Evolutionary conservation across 2,329 filamentous ascomycete genomes (phyloP).

Genomic region (Trichoderma lentiforme): DNA sequence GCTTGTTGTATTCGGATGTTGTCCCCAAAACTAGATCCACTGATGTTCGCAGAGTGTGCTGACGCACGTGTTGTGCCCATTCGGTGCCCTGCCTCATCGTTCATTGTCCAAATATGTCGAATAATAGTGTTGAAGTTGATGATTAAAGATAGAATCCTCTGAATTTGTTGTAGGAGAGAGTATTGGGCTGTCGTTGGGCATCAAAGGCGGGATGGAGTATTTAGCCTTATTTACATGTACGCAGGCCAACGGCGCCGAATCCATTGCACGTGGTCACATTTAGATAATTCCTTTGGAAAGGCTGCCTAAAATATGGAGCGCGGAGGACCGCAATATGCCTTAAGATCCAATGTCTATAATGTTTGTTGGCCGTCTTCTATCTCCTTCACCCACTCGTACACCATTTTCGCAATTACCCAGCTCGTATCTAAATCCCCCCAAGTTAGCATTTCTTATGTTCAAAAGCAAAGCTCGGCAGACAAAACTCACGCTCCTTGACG

Average conservation of each 20-base stretch:
- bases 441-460: neutral
- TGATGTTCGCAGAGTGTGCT: neutral
- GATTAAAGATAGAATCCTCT: neutral
- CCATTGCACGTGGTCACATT: neutral
- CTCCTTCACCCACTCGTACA: slow-evolving; percentile 30
- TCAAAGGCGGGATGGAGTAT: neutral
- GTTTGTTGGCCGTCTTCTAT: slow-evolving; percentile 22
- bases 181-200: neutral
- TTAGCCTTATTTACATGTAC: neutral
- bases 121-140: neutral
- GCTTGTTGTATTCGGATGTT: neutral
- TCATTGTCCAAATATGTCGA: neutral
- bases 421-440: slow-evolving; percentile 24
- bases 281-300: neutral
- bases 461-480: neutral
- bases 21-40: neutral
- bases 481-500: slow-evolving; percentile 35
- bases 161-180: neutral
- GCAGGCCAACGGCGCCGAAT: neutral
- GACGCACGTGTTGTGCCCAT: neutral
- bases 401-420: slow-evolving; percentile 30
- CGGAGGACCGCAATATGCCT: neutral
- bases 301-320: neutral
- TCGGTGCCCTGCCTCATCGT: neutral
- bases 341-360: neutral